Base-by-base conservation (phyloP, 371 early-diverging fungal genomes). In the Phascolomyces articulosus region DNA sequence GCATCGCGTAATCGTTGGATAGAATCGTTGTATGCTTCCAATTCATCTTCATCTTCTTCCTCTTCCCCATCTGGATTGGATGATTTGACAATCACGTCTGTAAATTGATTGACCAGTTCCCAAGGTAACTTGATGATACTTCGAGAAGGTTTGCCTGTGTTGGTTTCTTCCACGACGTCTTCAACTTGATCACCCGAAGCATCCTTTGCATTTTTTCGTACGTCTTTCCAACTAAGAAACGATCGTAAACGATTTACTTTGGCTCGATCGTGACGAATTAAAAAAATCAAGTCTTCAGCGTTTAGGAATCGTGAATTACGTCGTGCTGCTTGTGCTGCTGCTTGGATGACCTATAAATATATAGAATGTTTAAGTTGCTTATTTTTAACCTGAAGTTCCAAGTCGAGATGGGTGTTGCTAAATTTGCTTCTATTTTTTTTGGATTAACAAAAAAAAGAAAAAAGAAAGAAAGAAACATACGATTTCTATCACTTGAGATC, bases 181-280 rank as follows among this genome's bases (percentile, higher is more conserved):
- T 87, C 92, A 4, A 84, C 92, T 27, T 80, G 85, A 28, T 86
- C 88, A 6, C 87, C 91, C 15, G 85, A 86, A 0, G 87, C 71
- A 62, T 91, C 90, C 55, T 95, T 96, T 44, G 89, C 93, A 67
- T 91, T 93, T 64, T 94, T 96, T 34, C 98, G 89, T 23, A 97
- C 95, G 69, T 98, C 98, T 75, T 96, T 97, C 96, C 96, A 98
- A 57, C 91, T 91, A 34, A 98, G 80, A 75, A 92, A 98, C 23
- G 92, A 92, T 27, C 92, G 82, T 58, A 98, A 82, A 3, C 98
- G 91, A 70, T 92, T 91, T 7, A 96, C 95, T 71, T 96, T 97
- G 56, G 88, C 90, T 34, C 93, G 89, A 75, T 98, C 98, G 77
- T 95, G 95, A 1, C 97, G 89, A 71, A 97, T 95, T n/a, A 97